Base-by-base conservation (phyloP, 2,329 filamentous ascomycete species). In the Gyromitra esculenta region DNA sequence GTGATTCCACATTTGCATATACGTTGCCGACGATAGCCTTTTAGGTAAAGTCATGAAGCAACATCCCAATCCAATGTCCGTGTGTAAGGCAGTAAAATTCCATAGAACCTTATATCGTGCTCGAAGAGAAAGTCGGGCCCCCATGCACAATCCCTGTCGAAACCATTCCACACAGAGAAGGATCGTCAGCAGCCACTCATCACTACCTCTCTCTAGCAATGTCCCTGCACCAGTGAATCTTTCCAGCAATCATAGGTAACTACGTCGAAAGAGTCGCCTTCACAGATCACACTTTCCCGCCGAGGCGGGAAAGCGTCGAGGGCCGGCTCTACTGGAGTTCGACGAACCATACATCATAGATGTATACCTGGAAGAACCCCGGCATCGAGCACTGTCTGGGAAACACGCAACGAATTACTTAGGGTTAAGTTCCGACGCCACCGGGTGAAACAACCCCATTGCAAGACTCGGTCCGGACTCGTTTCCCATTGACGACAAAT, bases 401-500 rank as follows among this genome's bases (percentile, higher is more conserved):
- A 74, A 62, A 75, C 77, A 78, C 72, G 15, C 59, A 65, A 78
- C 65, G 35, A 72, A 37, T 66, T 52, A 72, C 78, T 80, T 80
- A 80, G 79, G 79, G 79, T 80, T 79, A 79, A 77, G 79, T 79
- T 78, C 76, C 78, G 76, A 70, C 62, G 73, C 60, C 60, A 15
- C 37, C 70, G 77, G 74, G 41, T 60, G 77, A 79, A 78, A 79
- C 37, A 65, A 57, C 59, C 52, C 64, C 64, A 56, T 63, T 68
- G 68, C 65, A 67, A 62, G 50, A 57, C 57, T 52, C 63, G 52
- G 41, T 65, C 57, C 54, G 62, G 52, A n/a, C 69, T 71, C 77
- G 64, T 79, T 79, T 79, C 76, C 76, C 76, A 78, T 79, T 76
- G 77, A 73, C 75, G 54, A 79, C 77, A 70, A 59, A 73, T 45